Base-by-base conservation (phyloP, 2,329 filamentous ascomycete species). In the Ophiostoma populinum region DNA sequence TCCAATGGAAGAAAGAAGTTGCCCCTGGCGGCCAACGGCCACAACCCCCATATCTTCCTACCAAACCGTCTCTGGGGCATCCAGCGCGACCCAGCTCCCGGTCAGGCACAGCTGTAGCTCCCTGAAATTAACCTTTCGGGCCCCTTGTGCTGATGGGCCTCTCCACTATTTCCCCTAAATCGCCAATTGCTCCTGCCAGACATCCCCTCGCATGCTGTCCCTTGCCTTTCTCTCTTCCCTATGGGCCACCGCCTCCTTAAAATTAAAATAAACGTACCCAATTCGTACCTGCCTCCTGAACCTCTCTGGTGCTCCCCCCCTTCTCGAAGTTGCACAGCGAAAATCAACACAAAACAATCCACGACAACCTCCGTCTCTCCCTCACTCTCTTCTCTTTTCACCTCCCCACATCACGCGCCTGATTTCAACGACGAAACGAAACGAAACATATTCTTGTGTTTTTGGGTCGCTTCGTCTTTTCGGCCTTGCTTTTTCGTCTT, bases 221-320 rank as follows among this genome's bases (percentile, higher is more conserved):
- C 24, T 25, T n/a, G 24, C 6, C 29, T 29, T 34, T 32, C 34
- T 24, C 18, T 32, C 8, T 25, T 10, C 22, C 27, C 27, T 33
- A 13, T 24, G 22, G 36, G 43, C 43, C 39, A 43, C 42, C 39
- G 38, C 42, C 43, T 43, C 42, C 42, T 43, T 36, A 42, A 42
- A 45, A 43, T 42, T 43, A 43, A 41, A 39, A 27, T 35, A 26
- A 39, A 35, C 39, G 39, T 44, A 43, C 38, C 39, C 39, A 37
- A 41, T 39, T 32, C 30, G 36, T 35, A 31, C 22, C 24, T 36
- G 31, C 32, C 27, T 38, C 40, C 36, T 38, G 25, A 35, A 21
- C 36, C 19, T 38, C 15, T 27, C 24, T 10, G 26, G 24, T n/a
- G 12, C 18, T 34, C 26, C 27, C 36, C 32, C 39, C 39, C 19